A percentile compares a stretch with the other conserved stretches of the same genome.
These are phyloP conservation scores for Penicillium ucsense DNA, from an alignment of 495 filamentous ascomycete genomes.

Conservation along the genomic window DNA sequence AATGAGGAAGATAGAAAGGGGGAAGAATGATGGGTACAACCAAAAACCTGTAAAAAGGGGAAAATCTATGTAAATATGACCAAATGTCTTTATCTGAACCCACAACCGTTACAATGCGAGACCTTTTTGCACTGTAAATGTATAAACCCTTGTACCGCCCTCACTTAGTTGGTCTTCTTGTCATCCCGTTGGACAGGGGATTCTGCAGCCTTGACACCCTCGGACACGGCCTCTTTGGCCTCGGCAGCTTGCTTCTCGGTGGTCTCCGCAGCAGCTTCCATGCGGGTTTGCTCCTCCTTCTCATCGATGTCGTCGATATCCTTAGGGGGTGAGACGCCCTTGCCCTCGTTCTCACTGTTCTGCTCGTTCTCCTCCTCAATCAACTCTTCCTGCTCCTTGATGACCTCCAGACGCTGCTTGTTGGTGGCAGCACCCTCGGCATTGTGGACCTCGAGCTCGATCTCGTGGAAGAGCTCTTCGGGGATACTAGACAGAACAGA, in stretches of 20 bases:
- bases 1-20: too few species aligned
- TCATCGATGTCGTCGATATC: constrained; percentile 80
- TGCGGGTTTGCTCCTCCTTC: constrained; percentile 39
- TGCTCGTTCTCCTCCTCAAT: constrained; percentile 97
- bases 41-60: too few species aligned
- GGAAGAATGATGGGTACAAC: too few species aligned
- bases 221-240: constrained; percentile 32
- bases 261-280: constrained; percentile 13
- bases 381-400: constrained; percentile 97
- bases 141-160: too few species aligned
- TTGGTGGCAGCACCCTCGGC: constrained; percentile 97
- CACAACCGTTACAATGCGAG: too few species aligned
- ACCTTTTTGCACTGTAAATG: too few species aligned
- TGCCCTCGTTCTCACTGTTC: constrained; percentile 60
- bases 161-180: constrained; percentile 17
- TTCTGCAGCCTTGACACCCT: constrained; percentile 30
- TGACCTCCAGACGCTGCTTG: constrained; percentile 96
- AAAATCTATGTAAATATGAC: too few species aligned
- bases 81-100: too few species aligned
- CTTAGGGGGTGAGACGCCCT: constrained; percentile 47
- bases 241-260: constrained; percentile 27
- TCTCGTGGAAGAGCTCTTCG: constrained; percentile 98
- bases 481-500: constrained; percentile 89
- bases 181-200: constrained; percentile 14
- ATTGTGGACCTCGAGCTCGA: constrained; percentile 95